Conservation (phyloP, 1,284 basidiomycete genomes). For the Phylloboletellus chloephorus region DNA sequence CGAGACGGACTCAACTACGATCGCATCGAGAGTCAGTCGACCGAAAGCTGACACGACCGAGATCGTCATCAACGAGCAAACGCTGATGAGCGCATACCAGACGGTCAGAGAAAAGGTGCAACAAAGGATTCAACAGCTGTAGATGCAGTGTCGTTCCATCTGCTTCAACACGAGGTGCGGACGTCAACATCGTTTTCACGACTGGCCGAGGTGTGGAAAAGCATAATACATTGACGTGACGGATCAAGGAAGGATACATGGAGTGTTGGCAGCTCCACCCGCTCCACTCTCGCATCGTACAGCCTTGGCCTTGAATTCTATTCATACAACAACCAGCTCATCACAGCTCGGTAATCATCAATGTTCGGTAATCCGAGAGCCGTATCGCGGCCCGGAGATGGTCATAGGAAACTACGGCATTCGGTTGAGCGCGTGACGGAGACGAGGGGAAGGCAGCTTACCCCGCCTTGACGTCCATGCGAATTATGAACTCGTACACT, state of each 20-base stretch:
- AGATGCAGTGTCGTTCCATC: conserved; percentile 4
- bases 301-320: conserved; percentile 1
- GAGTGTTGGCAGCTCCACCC: conserved; percentile 2
- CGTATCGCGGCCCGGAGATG: not conserved
- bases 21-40: conserved; percentile 91
- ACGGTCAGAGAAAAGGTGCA: conserved; percentile 80
- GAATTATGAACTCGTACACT: conserved; percentile 26
- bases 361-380: not conserved
- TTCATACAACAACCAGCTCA: conserved; percentile 15
- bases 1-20: conserved; percentile 93
- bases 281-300: conserved; percentile 10
- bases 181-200: too few relatives aligned
- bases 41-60: conserved; percentile 92
- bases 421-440: not conserved
- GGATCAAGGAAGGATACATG: conserved; percentile 9
- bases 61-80: conserved; percentile 99
- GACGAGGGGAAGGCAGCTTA: conserved; percentile 2
- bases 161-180: not conserved
- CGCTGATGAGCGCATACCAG: conserved; percentile 86
- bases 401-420: too few relatives aligned
- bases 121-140: conserved; percentile 55
- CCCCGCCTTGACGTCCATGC: conserved; percentile 15
- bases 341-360: conserved; percentile 1
- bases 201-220: too few relatives aligned
- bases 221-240: not conserved